These are phyloP conservation scores for Gentiana straminea DNA, from an alignment of 257 asterid species.

Conservation along the genomic window DNA sequence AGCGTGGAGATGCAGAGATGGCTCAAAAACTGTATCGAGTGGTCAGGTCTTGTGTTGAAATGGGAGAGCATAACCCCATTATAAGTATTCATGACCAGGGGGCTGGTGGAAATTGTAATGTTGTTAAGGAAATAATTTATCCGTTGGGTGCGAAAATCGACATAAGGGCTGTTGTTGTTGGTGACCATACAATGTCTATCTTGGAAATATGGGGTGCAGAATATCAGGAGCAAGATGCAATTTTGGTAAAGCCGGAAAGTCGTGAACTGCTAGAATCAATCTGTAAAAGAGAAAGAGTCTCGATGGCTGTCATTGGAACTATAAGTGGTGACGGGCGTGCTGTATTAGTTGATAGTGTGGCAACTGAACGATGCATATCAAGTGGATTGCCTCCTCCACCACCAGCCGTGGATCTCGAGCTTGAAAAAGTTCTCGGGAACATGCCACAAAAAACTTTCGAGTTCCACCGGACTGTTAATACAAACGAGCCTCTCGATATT, in stretches of 20 bases:
- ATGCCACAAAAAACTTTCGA: constrained; percentile 94
- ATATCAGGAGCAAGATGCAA: constrained; percentile 98
- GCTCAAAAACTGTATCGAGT: constrained; percentile 83
- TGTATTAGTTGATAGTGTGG: constrained; percentile 55
- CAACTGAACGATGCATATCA: constrained; percentile 34
- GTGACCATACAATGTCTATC: constrained; percentile 88
- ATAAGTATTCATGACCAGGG: constrained; percentile 96
- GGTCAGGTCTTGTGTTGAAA: constrained; percentile 81
- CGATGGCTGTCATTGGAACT: constrained; percentile 86
- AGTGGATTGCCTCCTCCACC: constrained; percentile 62
- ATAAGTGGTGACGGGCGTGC: constrained; percentile 76
- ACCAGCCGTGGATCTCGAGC: constrained; percentile 93
- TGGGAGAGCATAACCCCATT: constrained; percentile 84
- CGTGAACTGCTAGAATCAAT: constrained; percentile 44
- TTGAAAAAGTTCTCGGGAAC: constrained; percentile 93
- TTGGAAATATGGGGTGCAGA: constrained; percentile 99
- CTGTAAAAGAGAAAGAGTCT: constrained; percentile 81
- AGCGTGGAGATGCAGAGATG: constrained; percentile 96
- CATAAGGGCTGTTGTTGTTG: constrained; percentile 75
- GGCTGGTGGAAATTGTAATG: constrained; percentile 73
- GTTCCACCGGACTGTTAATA: constrained; percentile 37
- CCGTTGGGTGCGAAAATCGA: constrained; percentile 88
- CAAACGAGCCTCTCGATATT: constrained; percentile 66
- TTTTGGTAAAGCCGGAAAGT: constrained; percentile 85
- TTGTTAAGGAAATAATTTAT: constrained; percentile 63